Percentiles rank a stretch among this genome's conserved stretches.
Evolutionary conservation across 257 asterid genomes (phyloP).

Genomic region (Knoxia roxburghii): DNA sequence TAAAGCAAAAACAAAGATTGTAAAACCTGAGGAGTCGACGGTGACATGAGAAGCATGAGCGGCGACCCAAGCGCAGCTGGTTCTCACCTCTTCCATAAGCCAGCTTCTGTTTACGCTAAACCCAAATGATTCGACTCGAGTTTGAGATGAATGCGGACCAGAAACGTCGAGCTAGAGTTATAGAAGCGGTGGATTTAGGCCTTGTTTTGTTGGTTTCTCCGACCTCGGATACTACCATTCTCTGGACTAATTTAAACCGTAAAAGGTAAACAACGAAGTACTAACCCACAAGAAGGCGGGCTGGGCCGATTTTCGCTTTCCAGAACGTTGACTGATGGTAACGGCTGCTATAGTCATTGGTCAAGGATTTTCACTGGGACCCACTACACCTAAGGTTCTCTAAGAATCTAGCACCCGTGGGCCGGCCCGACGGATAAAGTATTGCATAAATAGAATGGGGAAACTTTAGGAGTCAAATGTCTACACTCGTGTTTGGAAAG

Average conservation of each 20-base stretch:
- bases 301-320: neutral
- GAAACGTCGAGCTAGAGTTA: neutral
- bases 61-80: constrained; percentile 90
- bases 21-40: constrained; percentile 60
- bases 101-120: neutral
- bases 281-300: no score
- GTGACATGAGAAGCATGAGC: constrained; percentile 75
- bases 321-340: neutral
- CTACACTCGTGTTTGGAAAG: no score
- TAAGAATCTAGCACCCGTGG: neutral
- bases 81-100: constrained; percentile 76
- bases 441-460: no score
- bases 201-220: constrained; percentile 8
- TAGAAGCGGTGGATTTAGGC: neutral
- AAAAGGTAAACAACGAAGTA: no score
- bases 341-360: neutral
- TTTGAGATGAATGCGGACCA: neutral
- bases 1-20: no score
- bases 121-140: constrained; percentile 5
- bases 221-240: no score
- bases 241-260: no score
- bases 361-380: neutral
- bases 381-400: neutral
- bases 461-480: no score
- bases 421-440: neutral